These are phyloP conservation scores for Phytophthora tentaculata DNA, from an alignment of 352 stramenopile species.

Conservation along the genomic window DNA sequence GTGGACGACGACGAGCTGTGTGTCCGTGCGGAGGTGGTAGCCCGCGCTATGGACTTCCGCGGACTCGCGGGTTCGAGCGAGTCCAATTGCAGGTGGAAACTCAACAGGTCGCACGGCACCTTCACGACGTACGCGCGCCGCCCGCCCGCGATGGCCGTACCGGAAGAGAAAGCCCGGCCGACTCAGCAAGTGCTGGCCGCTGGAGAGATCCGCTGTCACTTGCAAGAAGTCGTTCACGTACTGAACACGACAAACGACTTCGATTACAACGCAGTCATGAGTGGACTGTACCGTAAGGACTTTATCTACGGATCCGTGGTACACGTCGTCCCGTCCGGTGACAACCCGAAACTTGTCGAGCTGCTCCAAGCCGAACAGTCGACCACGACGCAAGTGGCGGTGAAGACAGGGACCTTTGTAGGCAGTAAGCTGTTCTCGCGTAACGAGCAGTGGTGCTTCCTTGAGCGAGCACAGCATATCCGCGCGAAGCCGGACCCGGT, in stretches of 20 bases:
- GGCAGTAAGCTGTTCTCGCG: constrained; percentile 41
- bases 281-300: constrained; percentile 32
- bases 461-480: constrained; percentile 36
- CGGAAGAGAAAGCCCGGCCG: not conserved
- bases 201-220: constrained; percentile 34
- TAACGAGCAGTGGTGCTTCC: constrained; percentile 58
- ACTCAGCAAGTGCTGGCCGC: constrained; percentile 32
- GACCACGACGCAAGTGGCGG: constrained; percentile 25
- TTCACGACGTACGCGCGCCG: constrained; percentile 34
- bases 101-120: constrained; percentile 26
- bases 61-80: constrained; percentile 21
- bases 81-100: constrained; percentile 19
- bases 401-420: constrained; percentile 50
- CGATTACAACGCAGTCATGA: constrained; percentile 42
- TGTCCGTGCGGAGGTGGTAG: constrained; percentile 28
- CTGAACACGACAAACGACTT: constrained; percentile 28
- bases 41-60: constrained; percentile 33
- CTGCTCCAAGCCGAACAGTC: constrained; percentile 21
- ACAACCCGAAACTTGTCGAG: constrained; percentile 15
- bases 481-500: not conserved
- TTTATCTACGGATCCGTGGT: constrained; percentile 48
- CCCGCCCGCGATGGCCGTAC: not conserved
- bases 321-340: constrained; percentile 25
- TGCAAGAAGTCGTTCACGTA: constrained; percentile 38
- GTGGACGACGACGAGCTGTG: constrained; percentile 39